Percentiles rank a stretch among this genome's conserved stretches.
Conservation (phyloP, 495 filamentous ascomycete species). For the Tetracladium setigerum region DNA sequence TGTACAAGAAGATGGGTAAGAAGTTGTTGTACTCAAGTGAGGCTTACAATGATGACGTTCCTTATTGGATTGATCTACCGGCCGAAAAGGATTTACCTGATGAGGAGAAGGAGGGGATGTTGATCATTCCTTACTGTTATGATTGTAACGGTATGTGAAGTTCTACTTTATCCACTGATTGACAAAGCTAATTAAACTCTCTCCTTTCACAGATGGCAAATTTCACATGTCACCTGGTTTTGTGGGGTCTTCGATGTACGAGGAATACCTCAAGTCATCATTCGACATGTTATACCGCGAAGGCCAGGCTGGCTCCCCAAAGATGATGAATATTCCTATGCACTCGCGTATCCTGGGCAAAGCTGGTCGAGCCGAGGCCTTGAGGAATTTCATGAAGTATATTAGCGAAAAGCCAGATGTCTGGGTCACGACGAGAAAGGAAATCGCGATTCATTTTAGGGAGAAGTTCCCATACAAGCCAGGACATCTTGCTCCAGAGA, state of each 20-base stretch:
- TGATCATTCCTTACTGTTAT: conserved; percentile 30
- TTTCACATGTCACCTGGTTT: conserved; percentile 13
- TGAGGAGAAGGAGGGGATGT: conserved; percentile 26
- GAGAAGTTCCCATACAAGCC: conserved; percentile 11
- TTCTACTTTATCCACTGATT: background rate
- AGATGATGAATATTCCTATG: conserved; percentile 11
- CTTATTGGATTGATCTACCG: conserved; percentile 31
- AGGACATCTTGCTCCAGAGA: conserved; percentile 5
- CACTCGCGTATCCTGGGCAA: conserved; percentile 8
- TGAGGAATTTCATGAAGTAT: conserved; percentile 14
- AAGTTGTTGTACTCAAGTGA: conserved; percentile 27
- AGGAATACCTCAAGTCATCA: conserved; percentile 10
- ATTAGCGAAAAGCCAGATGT: conserved; percentile 11
- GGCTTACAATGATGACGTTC: conserved; percentile 31
- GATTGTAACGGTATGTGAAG: conserved; percentile 12
- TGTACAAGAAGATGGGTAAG: conserved; percentile 26
- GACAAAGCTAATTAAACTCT: too few species aligned
- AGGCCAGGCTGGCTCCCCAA: conserved; percentile 8
- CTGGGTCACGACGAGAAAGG: conserved; percentile 14
- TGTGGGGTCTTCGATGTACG: background rate
- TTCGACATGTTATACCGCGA: conserved; percentile 15
- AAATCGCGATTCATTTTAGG: conserved; percentile 14
- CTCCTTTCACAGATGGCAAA: conserved; percentile 7
- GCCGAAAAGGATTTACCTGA: conserved; percentile 23
- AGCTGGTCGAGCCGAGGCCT: conserved; percentile 4